Conservation (phyloP, 257 asterid species). For the Penstemon newberryi region DNA sequence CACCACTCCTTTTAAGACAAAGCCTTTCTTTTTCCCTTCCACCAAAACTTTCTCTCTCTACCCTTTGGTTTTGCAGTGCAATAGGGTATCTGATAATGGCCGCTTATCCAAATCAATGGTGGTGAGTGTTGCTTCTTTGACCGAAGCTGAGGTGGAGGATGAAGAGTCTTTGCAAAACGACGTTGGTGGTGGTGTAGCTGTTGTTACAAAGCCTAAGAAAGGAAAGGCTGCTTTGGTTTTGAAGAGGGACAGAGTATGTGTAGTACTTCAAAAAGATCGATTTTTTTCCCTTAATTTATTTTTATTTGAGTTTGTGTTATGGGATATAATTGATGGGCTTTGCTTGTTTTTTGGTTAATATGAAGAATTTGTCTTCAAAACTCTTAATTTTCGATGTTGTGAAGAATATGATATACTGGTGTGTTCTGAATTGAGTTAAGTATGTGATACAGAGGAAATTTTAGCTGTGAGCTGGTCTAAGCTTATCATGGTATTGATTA, state of each 20-base stretch:
- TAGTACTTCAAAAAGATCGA: neutral
- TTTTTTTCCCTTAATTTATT: neutral
- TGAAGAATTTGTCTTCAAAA: neutral
- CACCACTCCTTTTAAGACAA: constrained; percentile 31
- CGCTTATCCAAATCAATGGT: constrained; percentile 43
- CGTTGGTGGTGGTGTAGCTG: constrained; percentile 41
- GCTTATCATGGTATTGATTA: neutral
- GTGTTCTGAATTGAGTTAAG: too few species aligned
- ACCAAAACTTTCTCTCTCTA: constrained; percentile 28
- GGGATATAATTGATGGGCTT: constrained; percentile 6
- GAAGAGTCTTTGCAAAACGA: constrained; percentile 39
- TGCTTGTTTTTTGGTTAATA: neutral
- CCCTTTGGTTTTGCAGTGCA: constrained; percentile 38
- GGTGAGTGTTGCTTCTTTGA: constrained; percentile 42
- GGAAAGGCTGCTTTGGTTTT: constrained; percentile 85
- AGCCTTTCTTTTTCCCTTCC: constrained; percentile 23
- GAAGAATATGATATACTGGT: too few species aligned
- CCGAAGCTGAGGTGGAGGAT: constrained; percentile 48
- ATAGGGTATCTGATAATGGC: constrained; percentile 38
- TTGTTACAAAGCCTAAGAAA: constrained; percentile 67
- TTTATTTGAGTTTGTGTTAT: neutral
- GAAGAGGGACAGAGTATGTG: constrained; percentile 80
- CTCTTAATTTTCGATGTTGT: too few species aligned
- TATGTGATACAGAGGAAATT: neutral
- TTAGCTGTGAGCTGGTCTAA: neutral